phyloP scores from a whole-genome alignment of 768 basidiomycete genomes.

The Boletus pseudopeckii region DNA sequence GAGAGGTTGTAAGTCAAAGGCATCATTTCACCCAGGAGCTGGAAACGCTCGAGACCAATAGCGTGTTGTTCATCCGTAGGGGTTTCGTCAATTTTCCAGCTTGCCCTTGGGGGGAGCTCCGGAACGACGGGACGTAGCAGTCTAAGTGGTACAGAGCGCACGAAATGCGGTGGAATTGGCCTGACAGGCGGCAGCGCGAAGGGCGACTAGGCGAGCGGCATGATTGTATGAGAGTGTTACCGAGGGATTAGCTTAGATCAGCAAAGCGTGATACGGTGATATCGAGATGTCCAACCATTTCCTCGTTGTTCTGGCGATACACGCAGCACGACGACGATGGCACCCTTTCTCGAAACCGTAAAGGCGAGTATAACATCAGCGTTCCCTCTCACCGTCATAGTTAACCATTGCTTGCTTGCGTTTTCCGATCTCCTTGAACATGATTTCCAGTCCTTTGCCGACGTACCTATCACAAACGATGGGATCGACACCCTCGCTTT shows the following conservation, averaged over 20 bases:
- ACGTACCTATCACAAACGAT: slow-evolving; percentile 80
- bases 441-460: slow-evolving; percentile 75
- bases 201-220: slow-evolving; percentile 24
- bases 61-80: slow-evolving; percentile 87
- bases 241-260: slow-evolving; percentile 8
- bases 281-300: neutral
- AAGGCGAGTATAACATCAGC: slow-evolving; percentile 41
- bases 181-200: slow-evolving; percentile 17
- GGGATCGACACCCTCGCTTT: slow-evolving; percentile 89
- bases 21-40: slow-evolving; percentile 84
- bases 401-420: neutral
- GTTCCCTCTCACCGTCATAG: neutral
- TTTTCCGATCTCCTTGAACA: neutral
- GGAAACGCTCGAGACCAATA: slow-evolving; percentile 94
- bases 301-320: neutral
- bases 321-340: slow-evolving; percentile 43
- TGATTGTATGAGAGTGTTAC: too few species aligned
- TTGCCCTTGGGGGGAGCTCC: slow-evolving; percentile 62
- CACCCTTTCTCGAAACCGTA: slow-evolving; percentile 71
- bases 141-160: slow-evolving; percentile 48
- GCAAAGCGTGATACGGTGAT: neutral
- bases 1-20: slow-evolving; percentile 86
- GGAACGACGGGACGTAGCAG: slow-evolving; percentile 52
- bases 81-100: slow-evolving; percentile 73
- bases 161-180: slow-evolving; percentile 39